Evolutionary conservation across 202 grass and related monocot genomes (phyloP), one percentile per base, ranked within the genome.

Genomic region (Bolboschoenoplectus hybrid): DNA sequence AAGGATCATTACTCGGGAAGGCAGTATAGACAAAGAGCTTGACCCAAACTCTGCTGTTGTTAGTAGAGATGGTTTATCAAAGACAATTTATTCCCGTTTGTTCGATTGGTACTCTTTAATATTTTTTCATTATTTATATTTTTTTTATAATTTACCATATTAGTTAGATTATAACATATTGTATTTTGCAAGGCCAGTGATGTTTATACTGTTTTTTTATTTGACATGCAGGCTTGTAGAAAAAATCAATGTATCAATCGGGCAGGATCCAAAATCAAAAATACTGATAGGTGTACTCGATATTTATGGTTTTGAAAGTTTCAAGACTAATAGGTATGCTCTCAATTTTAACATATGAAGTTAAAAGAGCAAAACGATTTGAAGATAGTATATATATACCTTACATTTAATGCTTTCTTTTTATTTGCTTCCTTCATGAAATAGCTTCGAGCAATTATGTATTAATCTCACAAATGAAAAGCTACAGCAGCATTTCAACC

Each of bases 401-500:
- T 81, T 39, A 81, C 53, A 39, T 85, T 90, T 66, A 90, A 16
- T 85, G 38, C 76, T 70, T 79, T 86, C 57, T 41, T 47, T 44
- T 20, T 86, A 14, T 85, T 38, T 39, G 32, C 82, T 67, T 86
- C 77, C 39, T 86, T 40, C 67, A 86, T 52, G 81, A 91, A 67
- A 88, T 91, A 97, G 95, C 91, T 97, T 97, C 85, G 95, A 97
- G 84, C 95, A 97, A 89, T 82, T 97, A 26, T 97, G 95, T 88
- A 97, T 97, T 88, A 97, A 97, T 90, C 94, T 95, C 77, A 97
- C 95, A 36, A 97, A 97, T 84, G 95, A 97, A 92, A 97, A 97
- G 77, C 91, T 97, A 62, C 95, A 97, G 81, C 95, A 97, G 69
- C 95, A 97, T 85, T 97, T 97, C 91, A 97, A 97, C 63, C 95